Evolutionary conservation across 1,284 basidiomycete species (phyloP).

Genomic region (Abortiporus biennis): DNA sequence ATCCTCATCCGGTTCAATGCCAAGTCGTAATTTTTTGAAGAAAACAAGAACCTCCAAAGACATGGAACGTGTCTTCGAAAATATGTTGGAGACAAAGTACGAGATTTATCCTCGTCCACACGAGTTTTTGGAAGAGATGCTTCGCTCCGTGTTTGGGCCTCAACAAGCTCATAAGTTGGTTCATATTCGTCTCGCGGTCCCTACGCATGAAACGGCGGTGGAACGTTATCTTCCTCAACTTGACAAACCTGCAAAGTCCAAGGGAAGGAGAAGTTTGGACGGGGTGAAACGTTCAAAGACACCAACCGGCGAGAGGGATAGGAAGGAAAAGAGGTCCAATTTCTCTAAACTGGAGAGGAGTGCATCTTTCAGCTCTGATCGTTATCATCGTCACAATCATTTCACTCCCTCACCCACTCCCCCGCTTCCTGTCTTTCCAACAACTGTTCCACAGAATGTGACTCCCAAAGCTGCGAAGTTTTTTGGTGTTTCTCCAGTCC

Average conservation of each 20-base stretch:
- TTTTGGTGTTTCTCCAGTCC: too few relatives aligned
- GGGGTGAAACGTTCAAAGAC: background rate
- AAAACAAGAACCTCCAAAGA: constrained; percentile 23
- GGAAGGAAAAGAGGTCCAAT: constrained; percentile 1
- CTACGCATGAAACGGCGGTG: too few relatives aligned
- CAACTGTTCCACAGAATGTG: background rate
- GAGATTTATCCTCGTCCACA: constrained; percentile 43
- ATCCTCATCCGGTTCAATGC: too few relatives aligned
- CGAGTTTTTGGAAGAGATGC: constrained; percentile 33
- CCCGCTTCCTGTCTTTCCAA: too few relatives aligned
- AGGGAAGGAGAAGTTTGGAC: background rate
- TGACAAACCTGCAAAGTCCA: too few relatives aligned
- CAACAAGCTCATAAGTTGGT: background rate
- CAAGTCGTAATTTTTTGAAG: background rate
- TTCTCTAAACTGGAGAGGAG: background rate
- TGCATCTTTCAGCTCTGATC: background rate
- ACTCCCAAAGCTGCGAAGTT: background rate
- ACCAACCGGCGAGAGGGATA: constrained; percentile 2
- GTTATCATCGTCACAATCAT: background rate
- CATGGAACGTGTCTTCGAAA: constrained; percentile 45
- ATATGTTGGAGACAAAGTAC: constrained; percentile 44
- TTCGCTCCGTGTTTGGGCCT: constrained; percentile 44
- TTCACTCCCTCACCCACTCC: background rate
- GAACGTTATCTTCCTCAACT: too few relatives aligned
- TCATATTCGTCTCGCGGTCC: too few relatives aligned